phyloP scores from a whole-genome alignment of 2,329 filamentous ascomycete genomes.

The Colletotrichum chlorophyti region DNA sequence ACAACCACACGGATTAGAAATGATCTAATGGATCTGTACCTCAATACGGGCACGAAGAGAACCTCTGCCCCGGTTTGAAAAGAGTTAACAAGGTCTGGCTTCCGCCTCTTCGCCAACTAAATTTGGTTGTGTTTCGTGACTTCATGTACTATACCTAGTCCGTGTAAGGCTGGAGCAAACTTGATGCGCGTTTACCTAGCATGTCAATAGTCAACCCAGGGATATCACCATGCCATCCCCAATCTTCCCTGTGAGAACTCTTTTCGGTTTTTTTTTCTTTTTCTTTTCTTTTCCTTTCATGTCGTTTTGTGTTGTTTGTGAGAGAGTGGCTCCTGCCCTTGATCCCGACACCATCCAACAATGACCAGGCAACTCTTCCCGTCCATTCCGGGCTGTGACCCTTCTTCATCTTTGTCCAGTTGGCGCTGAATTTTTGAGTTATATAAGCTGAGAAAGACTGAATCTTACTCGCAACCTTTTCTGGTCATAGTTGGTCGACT shows the following conservation, averaged over 20 bases:
- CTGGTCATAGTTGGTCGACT: too few species aligned
- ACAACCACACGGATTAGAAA: not conserved
- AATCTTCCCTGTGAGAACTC: too few species aligned
- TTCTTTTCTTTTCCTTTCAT: not conserved
- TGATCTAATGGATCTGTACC: constrained; percentile 6
- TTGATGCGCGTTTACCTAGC: not conserved
- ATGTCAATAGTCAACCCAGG: not conserved
- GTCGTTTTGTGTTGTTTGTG: not conserved
- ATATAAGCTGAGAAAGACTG: too few species aligned
- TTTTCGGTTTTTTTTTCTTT: too few species aligned
- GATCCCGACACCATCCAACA: too few species aligned
- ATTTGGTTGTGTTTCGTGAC: constrained; percentile 16
- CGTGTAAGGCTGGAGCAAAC: not conserved
- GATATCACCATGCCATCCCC: too few species aligned
- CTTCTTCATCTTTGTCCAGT: too few species aligned
- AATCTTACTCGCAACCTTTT: too few species aligned
- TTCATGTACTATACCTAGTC: constrained; percentile 17
- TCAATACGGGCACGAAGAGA: not conserved
- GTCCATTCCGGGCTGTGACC: too few species aligned
- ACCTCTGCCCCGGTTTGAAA: not conserved
- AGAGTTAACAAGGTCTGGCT: constrained; percentile 10
- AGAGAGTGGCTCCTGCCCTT: too few species aligned
- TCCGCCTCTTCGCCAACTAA: constrained; percentile 10
- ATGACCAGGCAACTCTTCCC: too few species aligned
- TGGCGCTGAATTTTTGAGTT: too few species aligned